phyloP scores from a whole-genome alignment of 2,329 filamentous ascomycete genomes.

The Curvularia sp. region DNA sequence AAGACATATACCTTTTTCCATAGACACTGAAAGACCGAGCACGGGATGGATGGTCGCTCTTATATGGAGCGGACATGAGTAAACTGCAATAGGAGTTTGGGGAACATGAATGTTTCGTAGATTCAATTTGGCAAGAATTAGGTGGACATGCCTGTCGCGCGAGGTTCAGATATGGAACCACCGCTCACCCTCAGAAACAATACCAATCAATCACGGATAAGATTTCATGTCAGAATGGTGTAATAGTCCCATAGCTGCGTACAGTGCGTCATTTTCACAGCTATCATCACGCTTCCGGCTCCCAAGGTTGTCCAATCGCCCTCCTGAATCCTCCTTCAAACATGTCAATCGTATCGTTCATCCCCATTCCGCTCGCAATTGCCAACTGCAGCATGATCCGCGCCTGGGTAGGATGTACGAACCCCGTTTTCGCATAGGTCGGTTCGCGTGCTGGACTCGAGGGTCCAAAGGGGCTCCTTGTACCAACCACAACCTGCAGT shows the following conservation, averaged over 20 bases:
- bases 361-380: conserved; percentile 38
- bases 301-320: conserved; percentile 35
- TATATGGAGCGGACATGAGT: too few relatives aligned
- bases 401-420: conserved; percentile 37
- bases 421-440: conserved; percentile 29
- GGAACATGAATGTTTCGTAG: background rate
- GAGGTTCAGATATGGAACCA: background rate
- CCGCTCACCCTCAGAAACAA: background rate
- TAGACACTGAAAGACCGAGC: too few relatives aligned
- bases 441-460: conserved; percentile 28
- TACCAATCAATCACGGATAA: background rate
- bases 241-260: background rate
- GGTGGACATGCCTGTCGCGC: too few relatives aligned
- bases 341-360: conserved; percentile 39
- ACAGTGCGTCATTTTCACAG: background rate
- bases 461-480: conserved; percentile 31
- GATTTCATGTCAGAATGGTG: background rate
- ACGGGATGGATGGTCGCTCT: accelerated
- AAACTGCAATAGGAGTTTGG: too few relatives aligned
- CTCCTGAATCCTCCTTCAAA: conserved; percentile 36
- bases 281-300: background rate
- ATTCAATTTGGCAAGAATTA: too few relatives aligned
- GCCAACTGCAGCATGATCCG: conserved; percentile 41
- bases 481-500: conserved; percentile 36
- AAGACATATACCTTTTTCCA: too few relatives aligned